These are phyloP conservation scores for Erythrobasidium yunnanense DNA, from an alignment of 768 basidiomycete species.

Conservation along the genomic window DNA sequence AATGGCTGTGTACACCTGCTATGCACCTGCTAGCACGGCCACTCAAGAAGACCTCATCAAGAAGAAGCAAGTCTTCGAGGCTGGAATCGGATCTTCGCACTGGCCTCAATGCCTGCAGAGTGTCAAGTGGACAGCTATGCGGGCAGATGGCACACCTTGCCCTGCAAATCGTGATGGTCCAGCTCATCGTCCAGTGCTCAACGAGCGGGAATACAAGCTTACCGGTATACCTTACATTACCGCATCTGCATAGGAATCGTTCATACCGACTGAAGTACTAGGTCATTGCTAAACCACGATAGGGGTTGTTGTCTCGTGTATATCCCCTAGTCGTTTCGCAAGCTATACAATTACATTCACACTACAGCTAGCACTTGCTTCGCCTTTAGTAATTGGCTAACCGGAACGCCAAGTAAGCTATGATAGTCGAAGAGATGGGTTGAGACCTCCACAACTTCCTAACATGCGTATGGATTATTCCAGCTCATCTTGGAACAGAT, in stretches of 20 bases:
- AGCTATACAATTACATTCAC: no score
- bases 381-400: no score
- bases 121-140: not conserved
- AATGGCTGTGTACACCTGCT: slow-evolving; percentile 12
- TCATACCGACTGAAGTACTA: no score
- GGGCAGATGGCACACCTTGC: not conserved
- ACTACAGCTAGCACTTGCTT: no score
- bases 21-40: not conserved
- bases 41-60: slow-evolving; percentile 5
- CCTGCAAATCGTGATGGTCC: not conserved
- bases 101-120: slow-evolving; percentile 26
- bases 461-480: no score
- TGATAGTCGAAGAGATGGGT: no score
- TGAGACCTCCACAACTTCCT: no score
- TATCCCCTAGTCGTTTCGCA: no score
- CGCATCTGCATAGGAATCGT: not conserved
- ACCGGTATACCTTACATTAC: slow-evolving; percentile 25
- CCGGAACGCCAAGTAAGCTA: no score
- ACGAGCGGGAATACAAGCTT: slow-evolving; percentile 19
- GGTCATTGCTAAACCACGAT: no score
- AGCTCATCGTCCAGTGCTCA: not conserved
- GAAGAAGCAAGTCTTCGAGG: slow-evolving; percentile 27
- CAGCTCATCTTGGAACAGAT: no score
- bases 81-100: slow-evolving; percentile 20
- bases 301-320: no score